Evolutionary conservation across 73 alveolate genomes (phyloP).

Genomic region (Stentor coeruleus): DNA sequence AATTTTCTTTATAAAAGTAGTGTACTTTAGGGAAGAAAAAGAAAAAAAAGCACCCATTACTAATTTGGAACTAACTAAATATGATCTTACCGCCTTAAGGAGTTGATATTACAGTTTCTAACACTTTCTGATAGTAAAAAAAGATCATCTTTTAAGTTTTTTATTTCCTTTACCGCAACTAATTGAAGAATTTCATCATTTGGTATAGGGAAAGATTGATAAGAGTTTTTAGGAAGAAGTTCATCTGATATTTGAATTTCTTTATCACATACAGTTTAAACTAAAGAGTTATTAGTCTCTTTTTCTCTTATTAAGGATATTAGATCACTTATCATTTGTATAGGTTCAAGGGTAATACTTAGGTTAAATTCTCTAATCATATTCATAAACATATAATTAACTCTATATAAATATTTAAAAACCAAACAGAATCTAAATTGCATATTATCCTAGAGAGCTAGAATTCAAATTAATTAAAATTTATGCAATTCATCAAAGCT

Average conservation of each 20-base stretch:
- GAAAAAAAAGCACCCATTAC: too few relatives aligned
- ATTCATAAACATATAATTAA: too few relatives aligned
- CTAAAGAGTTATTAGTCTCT: neutral
- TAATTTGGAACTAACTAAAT: neutral
- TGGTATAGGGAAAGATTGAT: neutral
- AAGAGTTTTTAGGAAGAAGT: too few relatives aligned
- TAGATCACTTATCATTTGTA: neutral
- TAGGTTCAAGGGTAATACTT: slow-evolving; percentile 10
- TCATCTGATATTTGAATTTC: slow-evolving; percentile 11
- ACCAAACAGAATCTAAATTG: too few relatives aligned
- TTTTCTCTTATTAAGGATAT: neutral
- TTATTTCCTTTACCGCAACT: neutral
- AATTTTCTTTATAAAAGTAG: too few relatives aligned
- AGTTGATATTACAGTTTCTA: neutral
- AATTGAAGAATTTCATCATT: neutral
- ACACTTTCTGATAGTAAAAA: neutral
- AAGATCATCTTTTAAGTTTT: neutral
- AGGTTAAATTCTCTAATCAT: too few relatives aligned
- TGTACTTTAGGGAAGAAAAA: too few relatives aligned
- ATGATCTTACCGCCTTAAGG: too few relatives aligned
- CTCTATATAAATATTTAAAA: too few relatives aligned
- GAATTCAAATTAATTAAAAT: too few relatives aligned
- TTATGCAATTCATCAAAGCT: too few relatives aligned
- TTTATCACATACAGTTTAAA: slow-evolving; percentile 23
- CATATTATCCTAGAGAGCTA: too few relatives aligned